phyloP scores from a whole-genome alignment of 2,329 filamentous ascomycete species.

The Hypoxylon rubiginosum region DNA sequence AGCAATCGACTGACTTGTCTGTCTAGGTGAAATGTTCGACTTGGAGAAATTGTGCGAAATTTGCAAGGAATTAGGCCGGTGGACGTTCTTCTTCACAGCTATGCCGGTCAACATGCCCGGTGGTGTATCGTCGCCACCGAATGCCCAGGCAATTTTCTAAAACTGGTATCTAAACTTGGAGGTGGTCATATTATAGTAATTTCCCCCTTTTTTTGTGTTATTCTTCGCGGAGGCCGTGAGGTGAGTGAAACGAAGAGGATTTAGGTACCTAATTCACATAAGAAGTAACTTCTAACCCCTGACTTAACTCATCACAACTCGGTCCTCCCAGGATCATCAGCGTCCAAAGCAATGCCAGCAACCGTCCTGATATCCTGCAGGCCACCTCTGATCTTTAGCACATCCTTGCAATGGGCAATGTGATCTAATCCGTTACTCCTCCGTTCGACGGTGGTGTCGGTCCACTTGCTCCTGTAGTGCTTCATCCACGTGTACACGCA shows the following conservation, averaged over 20 bases:
- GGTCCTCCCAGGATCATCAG: slow-evolving; percentile 13
- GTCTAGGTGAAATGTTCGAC: slow-evolving; percentile 60
- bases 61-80: slow-evolving; percentile 54
- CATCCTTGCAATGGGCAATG: slow-evolving; percentile 12
- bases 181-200: too few species aligned
- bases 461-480: slow-evolving; percentile 17
- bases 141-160: slow-evolving; percentile 40
- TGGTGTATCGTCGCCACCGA: slow-evolving; percentile 37
- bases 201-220: background rate
- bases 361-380: slow-evolving; percentile 16
- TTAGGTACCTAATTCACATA: too few species aligned
- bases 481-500: slow-evolving; percentile 19
- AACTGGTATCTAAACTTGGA: background rate
- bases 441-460: slow-evolving; percentile 9
- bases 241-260: background rate
- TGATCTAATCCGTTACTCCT: slow-evolving; percentile 19
- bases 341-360: slow-evolving; percentile 15
- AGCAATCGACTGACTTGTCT: background rate
- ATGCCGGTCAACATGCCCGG: slow-evolving; percentile 48
- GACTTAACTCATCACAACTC: slow-evolving; percentile 7
- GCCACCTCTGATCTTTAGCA: slow-evolving; percentile 9
- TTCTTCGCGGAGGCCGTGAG: background rate
- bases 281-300: too few species aligned
- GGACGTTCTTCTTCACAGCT: slow-evolving; percentile 57
- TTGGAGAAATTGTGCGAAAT: slow-evolving; percentile 56